Evolutionary conservation across 345 rosid species (phyloP), one percentile per base, ranked within the genome.

Genomic region (Leavenworthia alabamica): DNA sequence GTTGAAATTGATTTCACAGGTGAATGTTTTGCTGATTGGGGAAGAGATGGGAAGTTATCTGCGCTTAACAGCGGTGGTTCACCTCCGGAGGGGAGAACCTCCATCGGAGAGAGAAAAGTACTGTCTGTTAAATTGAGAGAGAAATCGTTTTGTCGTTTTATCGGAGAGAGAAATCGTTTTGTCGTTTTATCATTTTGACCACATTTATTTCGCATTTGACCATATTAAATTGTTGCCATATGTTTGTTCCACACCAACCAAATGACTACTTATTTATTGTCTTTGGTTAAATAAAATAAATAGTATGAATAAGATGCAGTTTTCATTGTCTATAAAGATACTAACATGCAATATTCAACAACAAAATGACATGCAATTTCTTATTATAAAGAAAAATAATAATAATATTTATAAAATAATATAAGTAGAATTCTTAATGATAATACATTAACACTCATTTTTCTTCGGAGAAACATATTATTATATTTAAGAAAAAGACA

Each of bases 241-340:
- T 42, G 53, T 35, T 53, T 42, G 28, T 65, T 65, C 37, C 31
- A 35, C 47, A 55, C 56, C 70, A 24, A 55, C 56, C 44, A 66
- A 26, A 55, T 47, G 56, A 23, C 13, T 45, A 45, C 20, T 12
- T 53, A 51, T 29, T 13, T 62, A 13, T 13, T 56, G 32, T 39
- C 13, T 26, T 49, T 49, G n/a, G 11, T 36, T 36, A 33, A 11
- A 32, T 17, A 52, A 46, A 6, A 5, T 6, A 12, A 19, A 35
- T 4, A 11, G 39, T 41, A 20, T 2, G 1, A 23, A 46, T n/a
- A 29, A 20, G 33, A 26, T 26, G 28, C 28, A 26, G 6, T 26
- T 5, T 26, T 26, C 1, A 26, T 26, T 26, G 28, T 26, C 28
- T 26, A 26, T 26, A 26, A 5, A 24, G 6, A 44, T 44, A n/a